Evolutionary conservation across 169 alveolate genomes (phyloP).

Genomic region (Sarcocystis neurona): DNA sequence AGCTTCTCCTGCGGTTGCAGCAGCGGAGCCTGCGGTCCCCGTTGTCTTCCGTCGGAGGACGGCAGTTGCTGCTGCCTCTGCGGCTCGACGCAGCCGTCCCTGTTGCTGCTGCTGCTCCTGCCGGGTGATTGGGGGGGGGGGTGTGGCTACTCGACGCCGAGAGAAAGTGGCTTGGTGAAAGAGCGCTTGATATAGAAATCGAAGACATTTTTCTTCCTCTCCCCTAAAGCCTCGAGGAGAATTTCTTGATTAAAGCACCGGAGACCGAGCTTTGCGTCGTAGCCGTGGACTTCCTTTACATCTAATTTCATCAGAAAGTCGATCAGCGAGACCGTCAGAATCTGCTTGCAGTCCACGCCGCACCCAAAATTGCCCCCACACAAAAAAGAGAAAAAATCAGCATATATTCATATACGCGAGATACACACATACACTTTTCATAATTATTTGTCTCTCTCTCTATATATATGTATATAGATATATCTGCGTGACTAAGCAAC

Average conservation of each 20-base stretch:
- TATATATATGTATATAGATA: too few species aligned
- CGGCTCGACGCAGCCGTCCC: neutral
- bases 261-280: slow-evolving; percentile 40
- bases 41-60: neutral
- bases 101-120: slow-evolving; percentile 22
- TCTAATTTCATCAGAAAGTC: slow-evolving; percentile 67
- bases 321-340: slow-evolving; percentile 65
- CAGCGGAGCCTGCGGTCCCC: neutral
- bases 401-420: too few species aligned
- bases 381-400: neutral
- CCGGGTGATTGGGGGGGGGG: neutral
- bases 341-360: too few species aligned
- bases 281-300: slow-evolving; percentile 73
- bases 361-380: too few species aligned
- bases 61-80: slow-evolving; percentile 17
- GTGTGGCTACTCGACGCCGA: neutral
- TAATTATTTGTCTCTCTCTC: too few species aligned
- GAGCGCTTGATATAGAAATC: neutral
- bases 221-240: neutral
- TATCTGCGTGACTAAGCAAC: too few species aligned
- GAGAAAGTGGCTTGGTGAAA: neutral
- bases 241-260: slow-evolving; percentile 8
- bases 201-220: neutral
- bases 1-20: slow-evolving; percentile 39
- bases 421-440: too few species aligned